Evolutionary conservation across 2,329 filamentous ascomycete genomes (phyloP).

Genomic region (Sporothrix schenckii): DNA sequence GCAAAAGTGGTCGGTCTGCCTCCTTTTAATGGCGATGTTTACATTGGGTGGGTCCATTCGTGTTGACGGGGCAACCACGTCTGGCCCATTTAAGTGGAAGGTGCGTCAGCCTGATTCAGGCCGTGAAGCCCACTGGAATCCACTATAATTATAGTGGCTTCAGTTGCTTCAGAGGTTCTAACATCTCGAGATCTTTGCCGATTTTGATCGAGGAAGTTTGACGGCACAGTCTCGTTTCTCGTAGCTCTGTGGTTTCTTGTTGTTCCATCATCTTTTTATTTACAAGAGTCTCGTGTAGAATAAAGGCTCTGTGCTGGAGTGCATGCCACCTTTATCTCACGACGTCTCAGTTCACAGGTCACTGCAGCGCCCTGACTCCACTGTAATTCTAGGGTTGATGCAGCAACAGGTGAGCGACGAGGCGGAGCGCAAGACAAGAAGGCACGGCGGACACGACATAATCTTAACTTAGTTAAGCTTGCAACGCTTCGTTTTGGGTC

Average conservation of each 20-base stretch:
- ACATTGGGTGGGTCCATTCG: conserved; percentile 26
- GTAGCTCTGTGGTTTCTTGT: neutral
- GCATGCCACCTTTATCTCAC: neutral
- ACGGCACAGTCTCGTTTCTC: no score
- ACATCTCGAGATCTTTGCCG: neutral
- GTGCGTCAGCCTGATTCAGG: conserved; percentile 14
- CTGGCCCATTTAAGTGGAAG: neutral
- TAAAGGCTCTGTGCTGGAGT: no score
- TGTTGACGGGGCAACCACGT: conserved; percentile 33
- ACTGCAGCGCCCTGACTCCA: conserved; percentile 23
- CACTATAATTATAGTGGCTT: conserved; percentile 9
- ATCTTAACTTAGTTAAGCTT: no score
- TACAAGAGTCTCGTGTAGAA: no score
- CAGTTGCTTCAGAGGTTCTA: neutral
- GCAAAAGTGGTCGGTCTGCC: conserved; percentile 23
- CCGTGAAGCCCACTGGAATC: conserved; percentile 7
- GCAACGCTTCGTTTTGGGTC: no score
- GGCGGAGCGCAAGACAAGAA: conserved; percentile 16
- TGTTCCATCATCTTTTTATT: neutral
- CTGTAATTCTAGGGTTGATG: conserved; percentile 33
- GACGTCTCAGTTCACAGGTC: neutral
- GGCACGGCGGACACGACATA: neutral
- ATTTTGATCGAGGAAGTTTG: neutral
- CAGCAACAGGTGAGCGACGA: conserved; percentile 32
- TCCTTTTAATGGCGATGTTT: conserved; percentile 38